A percentile compares a stretch with the other conserved stretches of the same genome.
Conservation (phyloP, 208 protist genomes). For the Crithidia sp. region DNA sequence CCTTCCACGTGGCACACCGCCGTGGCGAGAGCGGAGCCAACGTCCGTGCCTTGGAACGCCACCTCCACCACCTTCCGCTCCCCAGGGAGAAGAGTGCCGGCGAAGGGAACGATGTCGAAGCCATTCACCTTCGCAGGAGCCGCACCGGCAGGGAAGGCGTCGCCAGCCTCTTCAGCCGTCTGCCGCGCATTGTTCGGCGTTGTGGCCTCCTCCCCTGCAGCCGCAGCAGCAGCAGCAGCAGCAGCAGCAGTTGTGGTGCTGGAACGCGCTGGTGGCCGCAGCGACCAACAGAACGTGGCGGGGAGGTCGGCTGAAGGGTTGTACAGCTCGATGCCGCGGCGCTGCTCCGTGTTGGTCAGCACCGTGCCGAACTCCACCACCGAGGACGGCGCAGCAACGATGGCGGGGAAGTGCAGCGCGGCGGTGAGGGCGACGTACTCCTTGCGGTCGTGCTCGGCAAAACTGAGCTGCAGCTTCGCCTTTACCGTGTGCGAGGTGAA, state of each 20-base stretch:
- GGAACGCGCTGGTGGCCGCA: slow-evolving; percentile 33
- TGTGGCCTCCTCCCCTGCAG: not conserved
- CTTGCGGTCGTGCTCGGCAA: slow-evolving; percentile 89
- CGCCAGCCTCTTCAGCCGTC: slow-evolving; percentile 37
- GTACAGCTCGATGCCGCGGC: slow-evolving; percentile 65
- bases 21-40: slow-evolving; percentile 29
- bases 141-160: slow-evolving; percentile 26
- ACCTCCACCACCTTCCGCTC: slow-evolving; percentile 83
- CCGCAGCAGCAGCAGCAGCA: not conserved
- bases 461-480: slow-evolving; percentile 78
- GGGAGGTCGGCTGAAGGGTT: slow-evolving; percentile 83
- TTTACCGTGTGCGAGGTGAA: slow-evolving; percentile 75
- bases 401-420: slow-evolving; percentile 88
- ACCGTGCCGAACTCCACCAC: slow-evolving; percentile 94
- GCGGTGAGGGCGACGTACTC: slow-evolving; percentile 86
- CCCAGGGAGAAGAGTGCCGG: slow-evolving; percentile 87
- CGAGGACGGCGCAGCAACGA: slow-evolving; percentile 67
- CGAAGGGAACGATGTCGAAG: slow-evolving; percentile 96
- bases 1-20: slow-evolving; percentile 93
- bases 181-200: not conserved
- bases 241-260: not conserved
- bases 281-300: slow-evolving; percentile 79
- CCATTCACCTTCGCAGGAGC: slow-evolving; percentile 29
- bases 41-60: slow-evolving; percentile 68
- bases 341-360: slow-evolving; percentile 90